phyloP scores from a whole-genome alignment of 352 stramenopile genomes.

The Phytophthora hybrid region DNA sequence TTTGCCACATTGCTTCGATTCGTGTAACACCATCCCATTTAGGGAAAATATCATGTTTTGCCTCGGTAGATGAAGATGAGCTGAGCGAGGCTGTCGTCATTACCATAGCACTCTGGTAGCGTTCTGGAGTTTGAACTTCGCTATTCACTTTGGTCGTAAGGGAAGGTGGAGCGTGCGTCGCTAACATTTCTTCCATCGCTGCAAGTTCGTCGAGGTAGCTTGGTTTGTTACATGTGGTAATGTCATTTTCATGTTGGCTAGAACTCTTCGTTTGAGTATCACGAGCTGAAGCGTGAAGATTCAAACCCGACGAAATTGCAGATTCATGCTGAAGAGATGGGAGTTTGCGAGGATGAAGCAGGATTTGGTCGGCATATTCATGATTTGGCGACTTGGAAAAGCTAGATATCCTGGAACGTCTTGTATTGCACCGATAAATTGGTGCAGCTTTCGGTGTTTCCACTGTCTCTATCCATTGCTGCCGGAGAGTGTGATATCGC shows the following conservation, averaged over 20 bases:
- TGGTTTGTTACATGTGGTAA: background rate
- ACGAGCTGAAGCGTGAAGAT: background rate
- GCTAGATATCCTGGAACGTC: background rate
- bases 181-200: conserved; percentile 65
- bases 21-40: conserved; percentile 30
- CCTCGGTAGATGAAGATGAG: background rate
- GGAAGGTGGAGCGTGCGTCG: conserved; percentile 29
- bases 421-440: background rate
- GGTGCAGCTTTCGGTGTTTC: background rate
- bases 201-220: conserved; percentile 63
- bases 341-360: conserved; percentile 19
- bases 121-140: background rate
- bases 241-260: background rate
- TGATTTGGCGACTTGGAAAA: conserved; percentile 3
- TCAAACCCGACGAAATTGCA: conserved; percentile 1
- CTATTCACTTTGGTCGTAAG: conserved; percentile 15
- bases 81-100: background rate
- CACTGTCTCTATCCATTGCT: conserved; percentile 46
- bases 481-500: conserved; percentile 54
- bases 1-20: conserved; percentile 76
- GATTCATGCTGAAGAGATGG: conserved; percentile 22
- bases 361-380: conserved; percentile 12
- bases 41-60: conserved; percentile 14
- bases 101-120: background rate
- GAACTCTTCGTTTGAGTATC: background rate